Conservation (phyloP, 2,329 filamentous ascomycete species). For the Monosporascus sp. region DNA sequence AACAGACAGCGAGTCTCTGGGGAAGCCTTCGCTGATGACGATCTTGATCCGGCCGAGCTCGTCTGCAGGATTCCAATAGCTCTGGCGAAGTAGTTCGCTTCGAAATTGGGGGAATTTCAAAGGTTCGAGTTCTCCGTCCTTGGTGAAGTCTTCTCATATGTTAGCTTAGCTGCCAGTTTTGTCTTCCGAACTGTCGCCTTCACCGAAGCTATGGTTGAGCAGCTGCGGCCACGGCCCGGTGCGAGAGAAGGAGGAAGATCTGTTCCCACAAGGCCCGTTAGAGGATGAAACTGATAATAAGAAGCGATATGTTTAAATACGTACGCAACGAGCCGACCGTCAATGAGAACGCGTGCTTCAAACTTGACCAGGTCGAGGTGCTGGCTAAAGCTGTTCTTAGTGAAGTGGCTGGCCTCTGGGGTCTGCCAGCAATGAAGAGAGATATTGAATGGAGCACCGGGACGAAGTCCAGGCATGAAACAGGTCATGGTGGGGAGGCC, state of each 20-base stretch:
- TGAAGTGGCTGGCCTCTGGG: slow-evolving; percentile 53
- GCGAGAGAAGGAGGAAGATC: slow-evolving; percentile 50
- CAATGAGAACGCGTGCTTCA: slow-evolving; percentile 62
- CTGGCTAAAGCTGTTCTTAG: slow-evolving; percentile 47
- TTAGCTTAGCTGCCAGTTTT: slow-evolving; percentile 15
- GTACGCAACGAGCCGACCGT: slow-evolving; percentile 60
- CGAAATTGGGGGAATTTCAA: slow-evolving; percentile 71
- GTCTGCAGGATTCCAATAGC: slow-evolving; percentile 66
- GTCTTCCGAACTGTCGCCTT: neutral
- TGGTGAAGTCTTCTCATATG: slow-evolving; percentile 39
- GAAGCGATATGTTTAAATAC: slow-evolving; percentile 14
- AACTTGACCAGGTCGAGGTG: slow-evolving; percentile 52
- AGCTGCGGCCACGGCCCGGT: slow-evolving; percentile 45
- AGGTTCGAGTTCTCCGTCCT: slow-evolving; percentile 51
- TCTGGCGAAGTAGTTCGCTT: slow-evolving; percentile 61
- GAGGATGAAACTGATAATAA: neutral
- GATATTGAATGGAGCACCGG: slow-evolving; percentile 58
- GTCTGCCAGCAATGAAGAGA: slow-evolving; percentile 71
- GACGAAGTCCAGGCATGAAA: slow-evolving; percentile 61
- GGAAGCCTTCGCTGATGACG: slow-evolving; percentile 68
- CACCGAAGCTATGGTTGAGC: slow-evolving; percentile 40
- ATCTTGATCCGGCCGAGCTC: slow-evolving; percentile 70
- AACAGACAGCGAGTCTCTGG: slow-evolving; percentile 42
- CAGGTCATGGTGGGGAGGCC: slow-evolving; percentile 63
- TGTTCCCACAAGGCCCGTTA: slow-evolving; percentile 22